Conservation (phyloP, 2,329 filamentous ascomycete species). For the Neofusicoccum kwambonambiense region DNA sequence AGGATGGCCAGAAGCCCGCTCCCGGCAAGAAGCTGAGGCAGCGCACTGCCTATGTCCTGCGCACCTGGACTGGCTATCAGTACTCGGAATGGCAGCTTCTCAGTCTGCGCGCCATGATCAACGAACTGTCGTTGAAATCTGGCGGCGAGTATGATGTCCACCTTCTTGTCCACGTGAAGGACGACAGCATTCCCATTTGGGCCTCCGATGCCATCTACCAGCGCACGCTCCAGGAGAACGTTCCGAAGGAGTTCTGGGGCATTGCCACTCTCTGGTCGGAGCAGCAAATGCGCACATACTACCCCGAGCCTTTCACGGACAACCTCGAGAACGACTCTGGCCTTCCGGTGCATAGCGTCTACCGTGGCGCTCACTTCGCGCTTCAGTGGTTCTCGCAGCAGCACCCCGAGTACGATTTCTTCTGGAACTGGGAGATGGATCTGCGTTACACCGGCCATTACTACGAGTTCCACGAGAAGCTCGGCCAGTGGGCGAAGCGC, state of each 20-base stretch:
- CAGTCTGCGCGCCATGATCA: constrained; percentile 78
- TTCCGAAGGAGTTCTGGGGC: constrained; percentile 82
- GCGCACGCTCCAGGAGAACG: constrained; percentile 63
- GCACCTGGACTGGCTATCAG: constrained; percentile 78
- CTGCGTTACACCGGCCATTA: constrained; percentile 77
- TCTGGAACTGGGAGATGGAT: constrained; percentile 92
- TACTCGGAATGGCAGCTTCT: constrained; percentile 79
- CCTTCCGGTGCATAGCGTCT: constrained; percentile 79
- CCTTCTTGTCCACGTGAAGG: constrained; percentile 80
- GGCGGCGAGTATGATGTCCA: constrained; percentile 86
- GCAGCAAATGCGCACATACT: constrained; percentile 86
- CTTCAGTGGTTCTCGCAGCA: constrained; percentile 53
- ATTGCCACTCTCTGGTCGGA: constrained; percentile 93
- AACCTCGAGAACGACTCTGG: constrained; percentile 58
- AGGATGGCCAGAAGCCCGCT: constrained; percentile 25
- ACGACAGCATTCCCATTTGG: constrained; percentile 74
- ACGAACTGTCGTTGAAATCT: constrained; percentile 75
- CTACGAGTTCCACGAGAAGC: constrained; percentile 72
- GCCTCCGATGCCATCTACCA: constrained; percentile 69
- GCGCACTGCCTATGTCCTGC: constrained; percentile 79
- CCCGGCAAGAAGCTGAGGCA: constrained; percentile 44
- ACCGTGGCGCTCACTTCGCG: constrained; percentile 60
- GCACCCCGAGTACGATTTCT: constrained; percentile 52
- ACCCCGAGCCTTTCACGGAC: constrained; percentile 78
- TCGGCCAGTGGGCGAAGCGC: constrained; percentile 62